Conservation (phyloP, 2,329 filamentous ascomycete genomes). For the Monilinia vaccinii-corymbosi region DNA sequence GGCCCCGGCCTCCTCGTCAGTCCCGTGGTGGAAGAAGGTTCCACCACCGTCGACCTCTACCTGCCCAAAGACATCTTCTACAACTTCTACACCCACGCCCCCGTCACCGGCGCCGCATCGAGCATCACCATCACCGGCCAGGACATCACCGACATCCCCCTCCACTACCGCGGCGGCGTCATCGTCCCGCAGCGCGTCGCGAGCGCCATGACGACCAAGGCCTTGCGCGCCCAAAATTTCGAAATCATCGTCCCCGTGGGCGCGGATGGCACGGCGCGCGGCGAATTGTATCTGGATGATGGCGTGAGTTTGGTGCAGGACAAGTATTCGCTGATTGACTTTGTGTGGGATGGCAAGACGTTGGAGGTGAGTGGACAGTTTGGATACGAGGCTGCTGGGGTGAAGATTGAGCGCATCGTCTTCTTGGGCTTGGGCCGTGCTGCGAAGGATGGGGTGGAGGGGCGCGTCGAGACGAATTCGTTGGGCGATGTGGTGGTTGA, state of each 20-base stretch:
- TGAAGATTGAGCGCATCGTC: constrained; percentile 40
- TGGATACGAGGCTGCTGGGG: constrained; percentile 36
- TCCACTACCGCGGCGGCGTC: constrained; percentile 56
- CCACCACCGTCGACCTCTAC: constrained; percentile 38
- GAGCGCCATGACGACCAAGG: constrained; percentile 53
- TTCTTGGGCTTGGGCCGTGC: constrained; percentile 34
- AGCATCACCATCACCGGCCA: constrained; percentile 34
- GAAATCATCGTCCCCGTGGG: constrained; percentile 61
- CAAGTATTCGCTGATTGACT: constrained; percentile 46
- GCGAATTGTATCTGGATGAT: constrained; percentile 69
- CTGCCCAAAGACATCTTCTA: constrained; percentile 42
- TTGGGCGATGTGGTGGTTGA: not conserved
- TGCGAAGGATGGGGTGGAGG: not conserved
- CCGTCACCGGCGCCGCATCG: constrained; percentile 34
- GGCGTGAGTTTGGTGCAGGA: constrained; percentile 56
- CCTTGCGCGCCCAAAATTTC: constrained; percentile 57
- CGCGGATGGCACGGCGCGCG: constrained; percentile 51
- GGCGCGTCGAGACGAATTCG: no score
- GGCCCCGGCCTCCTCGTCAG: constrained; percentile 40
- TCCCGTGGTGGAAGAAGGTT: constrained; percentile 38
- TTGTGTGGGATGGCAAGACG: constrained; percentile 46
- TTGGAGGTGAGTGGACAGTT: constrained; percentile 39
- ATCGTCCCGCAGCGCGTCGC: constrained; percentile 52
- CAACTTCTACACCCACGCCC: constrained; percentile 41
- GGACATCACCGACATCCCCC: constrained; percentile 46